Percentiles rank a stretch among this genome's conserved stretches.
phyloP scores from a whole-genome alignment of 176 grass and related monocot genomes.

The Themeda triandra region DNA sequence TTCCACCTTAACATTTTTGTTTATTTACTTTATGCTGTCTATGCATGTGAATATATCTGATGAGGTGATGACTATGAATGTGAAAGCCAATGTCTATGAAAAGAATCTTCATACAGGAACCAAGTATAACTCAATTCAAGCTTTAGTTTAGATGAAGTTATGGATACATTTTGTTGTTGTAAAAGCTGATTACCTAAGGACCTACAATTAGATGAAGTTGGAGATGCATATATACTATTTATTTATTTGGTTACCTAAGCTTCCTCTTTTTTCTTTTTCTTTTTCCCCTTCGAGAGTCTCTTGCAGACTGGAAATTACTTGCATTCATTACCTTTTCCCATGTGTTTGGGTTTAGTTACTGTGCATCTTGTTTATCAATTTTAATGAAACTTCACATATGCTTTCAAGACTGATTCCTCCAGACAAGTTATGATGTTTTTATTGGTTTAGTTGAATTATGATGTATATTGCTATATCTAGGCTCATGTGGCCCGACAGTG shows the following conservation, averaged over 20 bases:
- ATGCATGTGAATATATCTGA: background rate
- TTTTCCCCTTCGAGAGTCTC: background rate
- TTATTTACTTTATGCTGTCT: slow-evolving; percentile 6
- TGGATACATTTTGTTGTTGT: background rate
- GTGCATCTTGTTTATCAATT: background rate
- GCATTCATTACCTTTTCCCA: background rate
- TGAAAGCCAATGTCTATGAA: slow-evolving; percentile 13
- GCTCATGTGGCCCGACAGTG: background rate
- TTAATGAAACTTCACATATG: no score
- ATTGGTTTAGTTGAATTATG: background rate
- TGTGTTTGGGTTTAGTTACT: background rate
- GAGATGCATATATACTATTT: background rate
- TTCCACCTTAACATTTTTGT: background rate
- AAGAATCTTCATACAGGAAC: slow-evolving; percentile 7
- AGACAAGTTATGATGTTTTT: background rate
- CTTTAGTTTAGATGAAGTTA: no score
- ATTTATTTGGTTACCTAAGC: background rate
- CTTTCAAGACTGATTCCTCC: slow-evolving; percentile 10
- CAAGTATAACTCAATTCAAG: background rate
- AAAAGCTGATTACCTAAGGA: background rate
- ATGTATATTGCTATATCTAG: background rate
- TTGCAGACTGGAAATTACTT: background rate
- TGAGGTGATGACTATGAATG: background rate
- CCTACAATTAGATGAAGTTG: background rate
- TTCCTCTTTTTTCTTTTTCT: background rate